Conservation (phyloP, 768 basidiomycete genomes). For the Cantharellus anzutake region DNA sequence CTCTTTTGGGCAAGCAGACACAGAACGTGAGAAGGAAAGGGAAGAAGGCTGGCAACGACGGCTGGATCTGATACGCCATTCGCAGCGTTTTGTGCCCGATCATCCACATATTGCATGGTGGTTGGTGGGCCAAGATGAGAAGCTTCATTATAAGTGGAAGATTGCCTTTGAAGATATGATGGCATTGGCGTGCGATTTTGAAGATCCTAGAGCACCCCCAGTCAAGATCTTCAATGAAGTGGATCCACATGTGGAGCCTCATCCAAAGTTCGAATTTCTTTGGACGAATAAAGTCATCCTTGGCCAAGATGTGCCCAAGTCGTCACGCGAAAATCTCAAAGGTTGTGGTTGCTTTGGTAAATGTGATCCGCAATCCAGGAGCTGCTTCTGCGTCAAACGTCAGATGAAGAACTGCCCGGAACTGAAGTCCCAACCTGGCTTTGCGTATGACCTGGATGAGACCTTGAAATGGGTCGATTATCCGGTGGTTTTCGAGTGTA, state of each 20-base stretch:
- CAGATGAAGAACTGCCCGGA: slow-evolving; percentile 26
- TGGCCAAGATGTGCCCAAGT: slow-evolving; percentile 43
- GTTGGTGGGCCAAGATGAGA: too few species aligned
- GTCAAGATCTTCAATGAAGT: slow-evolving; percentile 51
- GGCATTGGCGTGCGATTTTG: too few species aligned
- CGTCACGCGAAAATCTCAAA: slow-evolving; percentile 34
- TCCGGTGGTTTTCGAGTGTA: slow-evolving; percentile 64
- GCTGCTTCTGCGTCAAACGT: slow-evolving; percentile 46
- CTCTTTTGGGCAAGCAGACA: too few species aligned
- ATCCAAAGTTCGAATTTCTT: slow-evolving; percentile 72
- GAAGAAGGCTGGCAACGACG: too few species aligned
- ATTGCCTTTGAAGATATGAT: too few species aligned
- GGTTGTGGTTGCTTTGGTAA: slow-evolving; percentile 60
- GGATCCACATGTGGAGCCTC: slow-evolving; percentile 33
- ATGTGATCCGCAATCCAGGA: slow-evolving; percentile 57
- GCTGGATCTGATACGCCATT: too few species aligned
- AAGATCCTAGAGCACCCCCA: slow-evolving; percentile 49
- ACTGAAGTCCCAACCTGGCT: slow-evolving; percentile 21
- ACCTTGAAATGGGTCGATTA: slow-evolving; percentile 22
- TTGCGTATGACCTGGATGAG: slow-evolving; percentile 49
- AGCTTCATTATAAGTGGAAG: too few species aligned
- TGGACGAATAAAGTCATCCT: slow-evolving; percentile 75
- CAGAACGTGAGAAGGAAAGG: too few species aligned
- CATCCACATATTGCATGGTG: too few species aligned
- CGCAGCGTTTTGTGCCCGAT: too few species aligned